Conservation (phyloP, 805 yeast genomes). For the Pichia cephalocereana region DNA sequence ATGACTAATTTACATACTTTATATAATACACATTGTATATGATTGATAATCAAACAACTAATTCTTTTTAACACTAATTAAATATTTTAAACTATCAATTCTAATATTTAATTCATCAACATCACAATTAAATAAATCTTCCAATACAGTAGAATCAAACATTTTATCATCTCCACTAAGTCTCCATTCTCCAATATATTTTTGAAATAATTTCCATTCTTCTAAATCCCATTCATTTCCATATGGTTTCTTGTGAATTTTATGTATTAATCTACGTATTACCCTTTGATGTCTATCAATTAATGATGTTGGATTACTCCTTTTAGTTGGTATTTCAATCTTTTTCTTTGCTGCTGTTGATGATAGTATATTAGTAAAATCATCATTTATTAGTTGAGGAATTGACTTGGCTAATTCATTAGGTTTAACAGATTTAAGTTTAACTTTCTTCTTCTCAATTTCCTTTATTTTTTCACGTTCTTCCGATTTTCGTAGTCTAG, state of each 20-base stretch:
- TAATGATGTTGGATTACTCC: background rate
- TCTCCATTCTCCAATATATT: conserved; percentile 15
- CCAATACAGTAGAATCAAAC: conserved; percentile 1
- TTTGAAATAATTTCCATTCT: conserved; percentile 18
- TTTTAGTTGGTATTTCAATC: no score
- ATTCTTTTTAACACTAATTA: conserved; percentile 5
- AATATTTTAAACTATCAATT: conserved; percentile 12
- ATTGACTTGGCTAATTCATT: background rate
- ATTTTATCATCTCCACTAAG: conserved; percentile 10
- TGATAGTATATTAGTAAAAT: background rate
- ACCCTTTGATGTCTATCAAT: background rate
- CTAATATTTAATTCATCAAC: conserved; percentile 17
- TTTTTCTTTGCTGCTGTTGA: background rate
- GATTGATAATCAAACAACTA: no score
- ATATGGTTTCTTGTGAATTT: conserved; percentile 7
- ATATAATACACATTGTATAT: no score
- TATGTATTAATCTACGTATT: conserved; percentile 1
- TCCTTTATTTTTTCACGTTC: background rate
- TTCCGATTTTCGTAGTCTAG: background rate
- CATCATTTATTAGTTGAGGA: background rate
- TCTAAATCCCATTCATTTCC: conserved; percentile 14
- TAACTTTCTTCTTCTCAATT: no score
- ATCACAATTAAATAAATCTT: conserved; percentile 16
- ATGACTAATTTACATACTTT: no score
- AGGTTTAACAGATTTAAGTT: background rate